phyloP scores from a whole-genome alignment of 2,329 filamentous ascomycete genomes.

The Neoscytalidium dimidiatum region DNA sequence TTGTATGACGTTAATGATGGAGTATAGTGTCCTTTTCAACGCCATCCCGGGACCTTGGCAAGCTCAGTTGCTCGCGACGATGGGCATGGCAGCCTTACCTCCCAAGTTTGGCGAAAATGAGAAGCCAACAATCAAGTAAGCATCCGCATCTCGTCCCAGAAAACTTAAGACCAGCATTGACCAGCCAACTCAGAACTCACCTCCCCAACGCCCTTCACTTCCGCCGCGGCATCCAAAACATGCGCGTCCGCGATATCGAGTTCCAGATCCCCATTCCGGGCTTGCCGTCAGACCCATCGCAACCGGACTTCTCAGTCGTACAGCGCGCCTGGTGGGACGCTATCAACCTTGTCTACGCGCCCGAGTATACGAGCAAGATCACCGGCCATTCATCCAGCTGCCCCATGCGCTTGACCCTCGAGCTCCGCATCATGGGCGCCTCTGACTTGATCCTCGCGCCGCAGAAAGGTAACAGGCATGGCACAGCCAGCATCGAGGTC shows the following conservation, averaged over 20 bases:
- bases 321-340: conserved; percentile 55
- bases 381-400: background rate
- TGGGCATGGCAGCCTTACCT: conserved; percentile 30
- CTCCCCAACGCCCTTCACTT: conserved; percentile 52
- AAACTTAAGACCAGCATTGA: background rate
- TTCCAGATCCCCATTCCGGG: conserved; percentile 48
- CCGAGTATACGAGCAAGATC: background rate
- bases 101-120: conserved; percentile 29
- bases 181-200: conserved; percentile 27
- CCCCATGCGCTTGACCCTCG: conserved; percentile 48
- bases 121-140: conserved; percentile 31
- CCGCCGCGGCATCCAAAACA: conserved; percentile 49
- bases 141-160: background rate
- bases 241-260: conserved; percentile 49
- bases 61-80: conserved; percentile 37
- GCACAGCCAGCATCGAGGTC: conserved; percentile 48
- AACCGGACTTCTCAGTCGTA: conserved; percentile 46
- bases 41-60: conserved; percentile 38
- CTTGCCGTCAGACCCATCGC: conserved; percentile 30
- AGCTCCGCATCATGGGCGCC: conserved; percentile 48
- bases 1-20: background rate
- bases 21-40: conserved; percentile 30
- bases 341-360: conserved; percentile 46
- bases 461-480: conserved; percentile 44
- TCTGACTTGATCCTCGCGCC: conserved; percentile 49